These are phyloP conservation scores for Chaetomiaceae sp. DNA, from an alignment of 2,329 filamentous ascomycete genomes.

Conservation along the genomic window DNA sequence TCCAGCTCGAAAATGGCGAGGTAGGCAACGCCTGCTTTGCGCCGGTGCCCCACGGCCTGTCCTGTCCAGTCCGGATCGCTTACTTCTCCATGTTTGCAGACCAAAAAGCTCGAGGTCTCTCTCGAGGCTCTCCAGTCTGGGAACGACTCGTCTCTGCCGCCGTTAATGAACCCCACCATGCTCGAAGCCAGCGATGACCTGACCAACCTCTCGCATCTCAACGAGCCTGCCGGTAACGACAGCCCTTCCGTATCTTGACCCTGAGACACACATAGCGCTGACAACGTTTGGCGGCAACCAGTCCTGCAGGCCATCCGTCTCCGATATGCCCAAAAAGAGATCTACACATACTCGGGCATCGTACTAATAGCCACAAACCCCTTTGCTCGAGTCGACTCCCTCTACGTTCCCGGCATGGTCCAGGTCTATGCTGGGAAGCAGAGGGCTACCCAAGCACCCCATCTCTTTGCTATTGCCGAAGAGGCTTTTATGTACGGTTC, in stretches of 20 bases:
- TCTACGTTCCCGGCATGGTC: slow-evolving; percentile 99
- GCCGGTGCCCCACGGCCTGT: neutral
- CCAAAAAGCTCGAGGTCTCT: slow-evolving; percentile 74
- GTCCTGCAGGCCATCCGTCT: slow-evolving; percentile 96
- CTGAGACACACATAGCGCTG: slow-evolving; percentile 14
- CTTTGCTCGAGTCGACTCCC: slow-evolving; percentile 92
- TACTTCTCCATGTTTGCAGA: slow-evolving; percentile 45
- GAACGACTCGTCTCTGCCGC: slow-evolving; percentile 74
- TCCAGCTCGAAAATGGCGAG: slow-evolving; percentile 89
- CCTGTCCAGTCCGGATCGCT: neutral
- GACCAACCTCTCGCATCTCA: slow-evolving; percentile 94
- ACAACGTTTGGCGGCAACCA: slow-evolving; percentile 37
- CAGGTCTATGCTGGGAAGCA: slow-evolving; percentile 98
- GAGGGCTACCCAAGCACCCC: slow-evolving; percentile 90
- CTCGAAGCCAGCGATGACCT: slow-evolving; percentile 97
- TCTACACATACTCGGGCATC: slow-evolving; percentile 99
- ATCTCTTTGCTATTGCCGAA: slow-evolving; percentile 97
- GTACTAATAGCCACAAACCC: slow-evolving; percentile 98
- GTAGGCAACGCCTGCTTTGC: slow-evolving; percentile 44
- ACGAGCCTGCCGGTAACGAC: slow-evolving; percentile 85
- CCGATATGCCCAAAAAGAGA: slow-evolving; percentile 96
- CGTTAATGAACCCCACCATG: slow-evolving; percentile 96
- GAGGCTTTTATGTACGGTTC: slow-evolving; percentile 84
- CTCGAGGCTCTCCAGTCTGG: slow-evolving; percentile 70
- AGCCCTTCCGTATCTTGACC: neutral